Evolutionary conservation across 2,329 filamentous ascomycete species (phyloP), one percentile per base, ranked within the genome.

Genomic region (Blastomyces parvus): DNA sequence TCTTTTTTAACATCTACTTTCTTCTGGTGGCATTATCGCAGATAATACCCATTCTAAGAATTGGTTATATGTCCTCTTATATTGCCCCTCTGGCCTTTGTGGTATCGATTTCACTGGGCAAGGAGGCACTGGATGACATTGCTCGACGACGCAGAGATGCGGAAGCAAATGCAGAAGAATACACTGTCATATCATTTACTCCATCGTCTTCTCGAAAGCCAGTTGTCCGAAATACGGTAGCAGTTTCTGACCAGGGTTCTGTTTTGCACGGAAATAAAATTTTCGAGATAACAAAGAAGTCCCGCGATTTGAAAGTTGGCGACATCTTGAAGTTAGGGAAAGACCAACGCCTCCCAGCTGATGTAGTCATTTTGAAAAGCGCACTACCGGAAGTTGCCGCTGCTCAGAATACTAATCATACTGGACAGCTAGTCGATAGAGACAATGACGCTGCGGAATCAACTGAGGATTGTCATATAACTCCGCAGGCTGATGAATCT

Each of bases 1-100:
- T 97, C 80, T 99, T 99, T 79, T 96, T 99, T 82, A 99, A 99
- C 82, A 90, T 97, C 81, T 99, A 99, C 75, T 99, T 99, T 75
- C 81, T 99, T 63, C 86, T 97, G 33, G 94, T 99, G 59, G 95
- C 94, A 7, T 78, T 97, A 59, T 97, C 93, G 46, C 94, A 99
- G 77, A 87, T 91, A 53, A 92, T 99, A 71, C 92, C 91, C 3
- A 84, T 89, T 27, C 79, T 99, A 62, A 86, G 91, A 62, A 97
- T 99, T 68, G 94, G 94, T 63, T 97, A 97, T 74, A 83, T 99
- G 65, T 90, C 90, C 38, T 97, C 94, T 1, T 99, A 99, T 71
- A 86, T 97, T 74, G 92, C 90, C 25, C 94, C 94, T 0, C 78
- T 99, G 66, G 91, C 88, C 0, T 97, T 97, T 76, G 95, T 99